Evolutionary conservation across 306 rosid species (phyloP).

Genomic region (Begonia masoniana): DNA sequence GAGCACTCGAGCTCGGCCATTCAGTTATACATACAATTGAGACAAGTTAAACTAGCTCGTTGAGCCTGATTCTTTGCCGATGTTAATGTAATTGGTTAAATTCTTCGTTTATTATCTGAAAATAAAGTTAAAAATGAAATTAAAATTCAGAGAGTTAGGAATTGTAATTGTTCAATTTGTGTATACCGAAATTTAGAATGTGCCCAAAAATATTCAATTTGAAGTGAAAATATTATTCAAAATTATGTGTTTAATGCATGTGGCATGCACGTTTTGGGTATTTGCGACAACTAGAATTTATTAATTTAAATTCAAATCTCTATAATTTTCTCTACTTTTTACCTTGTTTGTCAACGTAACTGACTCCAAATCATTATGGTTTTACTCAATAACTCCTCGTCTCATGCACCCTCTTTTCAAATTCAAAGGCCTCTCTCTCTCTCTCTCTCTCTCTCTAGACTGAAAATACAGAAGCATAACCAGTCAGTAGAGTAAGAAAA

Average conservation of each 20-base stretch:
- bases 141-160: no score
- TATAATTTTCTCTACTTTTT: constrained; percentile 21
- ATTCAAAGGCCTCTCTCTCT: constrained; percentile 17
- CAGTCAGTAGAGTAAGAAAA: constrained; percentile 9
- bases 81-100: no score
- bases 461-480: background rate
- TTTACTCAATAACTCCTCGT: constrained; percentile 23
- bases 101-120: no score
- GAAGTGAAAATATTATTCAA: no score
- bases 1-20: no score
- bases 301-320: constrained; percentile 32
- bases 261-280: constrained; percentile 7
- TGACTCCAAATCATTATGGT: constrained; percentile 18
- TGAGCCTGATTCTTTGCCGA: no score
- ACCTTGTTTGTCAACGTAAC: constrained; percentile 22
- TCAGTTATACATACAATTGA: no score
- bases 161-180: no score
- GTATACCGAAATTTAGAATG: no score
- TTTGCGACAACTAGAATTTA: background rate
- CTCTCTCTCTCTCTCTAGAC: constrained; percentile 6
- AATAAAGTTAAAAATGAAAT: no score
- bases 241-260: constrained; percentile 12
- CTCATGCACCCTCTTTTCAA: constrained; percentile 10
- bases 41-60: no score
- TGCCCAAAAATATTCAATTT: no score